These are phyloP conservation scores for Ogataea parapolymorpha DNA, from an alignment of 805 yeast genomes.

Conservation along the genomic window DNA sequence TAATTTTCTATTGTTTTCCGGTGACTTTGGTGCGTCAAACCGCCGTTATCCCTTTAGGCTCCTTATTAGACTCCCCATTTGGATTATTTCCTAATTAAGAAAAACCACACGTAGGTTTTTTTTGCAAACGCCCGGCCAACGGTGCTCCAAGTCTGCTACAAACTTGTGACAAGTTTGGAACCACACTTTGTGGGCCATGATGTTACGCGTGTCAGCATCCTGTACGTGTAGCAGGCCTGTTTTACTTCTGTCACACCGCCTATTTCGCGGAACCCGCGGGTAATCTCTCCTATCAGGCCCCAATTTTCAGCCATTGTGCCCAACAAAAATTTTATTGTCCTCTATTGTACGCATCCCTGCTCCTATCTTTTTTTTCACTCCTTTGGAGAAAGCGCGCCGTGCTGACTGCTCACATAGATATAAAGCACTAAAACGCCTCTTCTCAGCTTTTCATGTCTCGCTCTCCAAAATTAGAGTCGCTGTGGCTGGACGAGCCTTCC, in stretches of 20 bases:
- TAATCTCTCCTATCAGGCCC: background rate
- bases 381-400: constrained; percentile 6
- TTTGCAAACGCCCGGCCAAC: background rate
- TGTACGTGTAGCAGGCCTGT: background rate
- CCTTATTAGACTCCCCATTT: constrained; percentile 1
- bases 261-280: too few relatives aligned
- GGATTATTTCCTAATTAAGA: constrained; percentile 1
- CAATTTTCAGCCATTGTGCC: background rate
- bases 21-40: background rate
- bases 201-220: background rate
- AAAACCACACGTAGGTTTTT: constrained; percentile 5
- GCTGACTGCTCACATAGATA: background rate
- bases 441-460: constrained; percentile 8
- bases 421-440: background rate
- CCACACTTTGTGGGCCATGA: too few relatives aligned
- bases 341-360: constrained; percentile 4
- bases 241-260: too few relatives aligned
- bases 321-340: background rate
- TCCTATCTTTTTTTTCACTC: constrained; percentile 1
- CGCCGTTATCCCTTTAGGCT: constrained; percentile 1
- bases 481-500: constrained; percentile 25
- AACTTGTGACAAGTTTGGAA: too few relatives aligned
- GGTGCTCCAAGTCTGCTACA: too few relatives aligned
- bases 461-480: constrained; percentile 23
- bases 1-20: background rate